Conservation (phyloP, 169 alveolate genomes). For the Plasmodium sp. region DNA sequence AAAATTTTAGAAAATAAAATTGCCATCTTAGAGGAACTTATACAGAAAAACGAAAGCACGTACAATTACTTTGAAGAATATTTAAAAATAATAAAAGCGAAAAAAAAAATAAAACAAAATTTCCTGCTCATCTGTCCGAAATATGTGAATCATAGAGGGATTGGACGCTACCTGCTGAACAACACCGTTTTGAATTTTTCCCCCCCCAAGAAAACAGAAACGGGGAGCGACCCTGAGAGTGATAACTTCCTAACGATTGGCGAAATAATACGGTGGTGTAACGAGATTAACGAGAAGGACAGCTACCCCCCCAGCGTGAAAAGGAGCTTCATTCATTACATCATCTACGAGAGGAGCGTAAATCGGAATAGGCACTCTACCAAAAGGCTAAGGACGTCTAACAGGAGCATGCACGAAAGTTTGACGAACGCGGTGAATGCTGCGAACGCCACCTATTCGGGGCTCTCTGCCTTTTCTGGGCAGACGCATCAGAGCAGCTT, state of each 20-base stretch:
- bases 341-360: conserved; percentile 10
- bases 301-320: conserved; percentile 24
- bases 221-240: background rate
- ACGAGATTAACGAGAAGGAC: conserved; percentile 46
- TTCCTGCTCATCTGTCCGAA: conserved; percentile 45
- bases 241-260: conserved; percentile 39
- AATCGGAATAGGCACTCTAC: background rate
- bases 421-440: background rate
- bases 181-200: background rate
- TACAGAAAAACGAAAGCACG: conserved; percentile 14
- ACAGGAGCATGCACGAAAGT: background rate
- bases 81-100: conserved; percentile 32
- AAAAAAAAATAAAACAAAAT: conserved; percentile 37
- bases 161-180: conserved; percentile 33
- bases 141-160: conserved; percentile 32
- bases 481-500: background rate
- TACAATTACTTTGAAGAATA: conserved; percentile 63
- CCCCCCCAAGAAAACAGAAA: background rate
- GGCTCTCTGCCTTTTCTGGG: background rate
- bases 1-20: conserved; percentile 54
- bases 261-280: conserved; percentile 54
- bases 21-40: conserved; percentile 49
- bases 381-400: background rate
- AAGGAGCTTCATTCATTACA: conserved; percentile 23
- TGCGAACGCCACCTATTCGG: background rate